Conservation (phyloP, 2,329 filamentous ascomycete genomes). For the Epichloe amarillans region DNA sequence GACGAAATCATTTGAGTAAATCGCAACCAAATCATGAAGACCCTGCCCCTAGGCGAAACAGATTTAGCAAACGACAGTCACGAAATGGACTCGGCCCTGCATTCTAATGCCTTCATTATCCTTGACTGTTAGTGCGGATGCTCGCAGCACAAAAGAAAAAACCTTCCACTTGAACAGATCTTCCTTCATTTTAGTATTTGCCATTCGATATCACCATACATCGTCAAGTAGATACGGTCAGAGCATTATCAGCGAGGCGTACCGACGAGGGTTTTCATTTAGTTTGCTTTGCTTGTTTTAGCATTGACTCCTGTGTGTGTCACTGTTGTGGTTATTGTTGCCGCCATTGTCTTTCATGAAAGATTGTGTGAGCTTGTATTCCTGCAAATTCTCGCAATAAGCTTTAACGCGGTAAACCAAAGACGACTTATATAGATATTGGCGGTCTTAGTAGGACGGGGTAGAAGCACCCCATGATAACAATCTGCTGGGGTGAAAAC, state of each 20-base stretch:
- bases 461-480: not conserved
- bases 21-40: conserved; percentile 44
- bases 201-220: not conserved
- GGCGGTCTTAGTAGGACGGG: not conserved
- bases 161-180: not conserved
- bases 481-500: too few relatives aligned
- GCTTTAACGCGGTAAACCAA: not conserved
- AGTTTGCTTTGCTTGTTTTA: conserved; percentile 4
- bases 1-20: conserved; percentile 46
- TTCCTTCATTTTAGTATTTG: not conserved
- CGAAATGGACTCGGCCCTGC: conserved; percentile 87
- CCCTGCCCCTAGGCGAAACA: conserved; percentile 39
- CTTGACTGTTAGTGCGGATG: not conserved
- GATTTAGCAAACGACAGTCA: conserved; percentile 85
- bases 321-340: not conserved
- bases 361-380: not conserved
- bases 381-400: not conserved
- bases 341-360: too few relatives aligned
- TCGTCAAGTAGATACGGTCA: conserved; percentile 10
- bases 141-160: not conserved
- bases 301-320: not conserved
- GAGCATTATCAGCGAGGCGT: conserved; percentile 22
- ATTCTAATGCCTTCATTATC: conserved; percentile 38
- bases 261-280: conserved; percentile 17
- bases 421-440: not conserved